phyloP scores from a whole-genome alignment of 805 yeast genomes.

The Wickerhamomyces chambardii region DNA sequence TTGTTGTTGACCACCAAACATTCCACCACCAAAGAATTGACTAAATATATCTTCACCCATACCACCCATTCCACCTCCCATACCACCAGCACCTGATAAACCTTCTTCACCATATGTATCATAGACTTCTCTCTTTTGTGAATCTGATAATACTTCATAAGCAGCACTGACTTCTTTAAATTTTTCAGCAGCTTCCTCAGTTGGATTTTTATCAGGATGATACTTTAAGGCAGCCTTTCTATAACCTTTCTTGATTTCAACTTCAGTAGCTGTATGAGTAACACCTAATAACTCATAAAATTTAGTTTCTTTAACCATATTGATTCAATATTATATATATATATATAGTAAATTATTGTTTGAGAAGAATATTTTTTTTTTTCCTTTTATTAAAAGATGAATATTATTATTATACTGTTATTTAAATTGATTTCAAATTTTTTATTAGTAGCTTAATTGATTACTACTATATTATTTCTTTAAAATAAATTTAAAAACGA shows the following conservation, averaged over 20 bases:
- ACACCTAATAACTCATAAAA: conserved; percentile 71
- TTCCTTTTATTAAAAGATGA: no score
- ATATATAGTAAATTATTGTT: no score
- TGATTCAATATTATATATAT: no score
- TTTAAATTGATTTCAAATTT: no score
- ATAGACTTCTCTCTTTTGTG: conserved; percentile 81
- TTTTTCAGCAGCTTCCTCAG: conserved; percentile 91
- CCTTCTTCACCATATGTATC: conserved; percentile 95
- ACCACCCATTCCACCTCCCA: conserved; percentile 59
- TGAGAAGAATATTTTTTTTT: no score
- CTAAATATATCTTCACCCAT: conserved; percentile 67
- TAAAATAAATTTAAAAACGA: no score
- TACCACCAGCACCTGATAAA: conserved; percentile 67
- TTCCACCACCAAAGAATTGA: conserved; percentile 75
- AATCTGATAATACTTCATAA: conserved; percentile 79
- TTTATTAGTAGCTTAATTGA: no score
- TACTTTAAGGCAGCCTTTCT: conserved; percentile 72
- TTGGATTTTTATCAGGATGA: conserved; percentile 79
- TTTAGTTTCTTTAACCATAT: conserved; percentile 76
- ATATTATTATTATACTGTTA: no score
- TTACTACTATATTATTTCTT: no score
- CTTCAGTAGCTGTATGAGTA: conserved; percentile 55
- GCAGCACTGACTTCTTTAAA: conserved; percentile 88
- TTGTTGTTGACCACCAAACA: conserved; percentile 48
- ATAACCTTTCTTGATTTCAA: conserved; percentile 74